Evolutionary conservation across 2,329 filamentous ascomycete genomes (phyloP), one percentile per base, ranked within the genome.

Genomic region (Cladosporium sp.): DNA sequence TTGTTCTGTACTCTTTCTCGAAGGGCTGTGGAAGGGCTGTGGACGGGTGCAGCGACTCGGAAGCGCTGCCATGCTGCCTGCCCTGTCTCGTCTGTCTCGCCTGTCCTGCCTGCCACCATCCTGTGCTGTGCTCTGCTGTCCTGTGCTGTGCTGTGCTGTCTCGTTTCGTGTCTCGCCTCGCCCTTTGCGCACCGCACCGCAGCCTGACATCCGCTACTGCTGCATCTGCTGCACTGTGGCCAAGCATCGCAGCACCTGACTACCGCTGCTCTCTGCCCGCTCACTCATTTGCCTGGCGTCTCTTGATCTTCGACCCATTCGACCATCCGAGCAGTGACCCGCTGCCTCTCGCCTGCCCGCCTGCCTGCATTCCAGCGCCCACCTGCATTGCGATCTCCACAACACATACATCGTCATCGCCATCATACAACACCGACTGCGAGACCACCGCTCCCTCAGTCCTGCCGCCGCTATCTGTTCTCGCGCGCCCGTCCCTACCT

Each of bases 311-410:
- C 43, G 43, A 10, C 4, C 43, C 43, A 48, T n/a, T n/a, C n/a
- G n/a, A n/a, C n/a, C n/a, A n/a, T n/a, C n/a, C n/a, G n/a, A 26
- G 26, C 21, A 36, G 48, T 18, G 16, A 16, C 16, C 28, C 53
- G 53, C 28, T 56, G 53, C 53, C 26, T 30, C 53, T 34, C 53
- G 53, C 53, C 43, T 25, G 25, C 49, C 49, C n/a, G 49, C 51
- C 46, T 25, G 25, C 16, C n/a, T 43, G 49, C 60, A 63, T 63
- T 63, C 60, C 60, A 63, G 21, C 49, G n/a, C 43, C 58, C 48
- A 25, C 34, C 59, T 11, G 48, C 49, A 56, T 46, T 56, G 60
- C 60, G 21, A 63, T 63, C 59, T 46, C 48, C 60, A 63, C 25
- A 54, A 63, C 60, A 63, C 60, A 56, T 30, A 28, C 26, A n/a